phyloP scores from a whole-genome alignment of 2,329 filamentous ascomycete genomes.

The Stagonosporopsis tanaceti region DNA sequence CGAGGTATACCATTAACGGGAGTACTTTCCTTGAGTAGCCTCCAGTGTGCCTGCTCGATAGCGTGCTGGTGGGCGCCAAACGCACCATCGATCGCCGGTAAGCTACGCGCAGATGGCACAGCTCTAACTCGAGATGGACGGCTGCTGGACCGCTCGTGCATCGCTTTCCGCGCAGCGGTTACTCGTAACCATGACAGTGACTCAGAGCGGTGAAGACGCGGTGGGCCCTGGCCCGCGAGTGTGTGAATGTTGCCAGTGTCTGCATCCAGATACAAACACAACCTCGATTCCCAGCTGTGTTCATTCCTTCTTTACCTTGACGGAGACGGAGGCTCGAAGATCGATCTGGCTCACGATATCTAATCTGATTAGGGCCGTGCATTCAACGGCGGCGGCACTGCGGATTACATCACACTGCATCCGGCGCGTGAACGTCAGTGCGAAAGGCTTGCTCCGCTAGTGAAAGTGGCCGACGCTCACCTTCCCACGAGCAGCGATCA shows the following conservation, averaged over 20 bases:
- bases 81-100: slow-evolving; percentile 17
- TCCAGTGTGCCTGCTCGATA: slow-evolving; percentile 1
- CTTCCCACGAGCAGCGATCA: slow-evolving; percentile 19
- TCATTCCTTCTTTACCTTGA: background rate
- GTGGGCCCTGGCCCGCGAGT: slow-evolving; percentile 14
- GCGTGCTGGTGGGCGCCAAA: slow-evolving; percentile 6
- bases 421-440: slow-evolving; percentile 20
- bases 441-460: slow-evolving; percentile 21
- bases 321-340: background rate
- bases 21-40: background rate
- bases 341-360: slow-evolving; percentile 9
- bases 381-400: slow-evolving; percentile 14
- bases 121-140: slow-evolving; percentile 16
- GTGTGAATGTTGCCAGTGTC: slow-evolving; percentile 12
- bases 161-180: slow-evolving; percentile 16
- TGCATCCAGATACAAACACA: slow-evolving; percentile 6
- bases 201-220: slow-evolving; percentile 30
- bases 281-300: background rate
- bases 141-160: slow-evolving; percentile 22
- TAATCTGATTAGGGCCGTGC: slow-evolving; percentile 23
- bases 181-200: slow-evolving; percentile 17
- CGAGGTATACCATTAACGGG: background rate
- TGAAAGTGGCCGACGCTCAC: slow-evolving; percentile 8
- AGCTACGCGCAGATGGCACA: slow-evolving; percentile 10
- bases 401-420: slow-evolving; percentile 24